phyloP scores from a whole-genome alignment of 2,329 filamentous ascomycete species.

The Kalmusia sp. region DNA sequence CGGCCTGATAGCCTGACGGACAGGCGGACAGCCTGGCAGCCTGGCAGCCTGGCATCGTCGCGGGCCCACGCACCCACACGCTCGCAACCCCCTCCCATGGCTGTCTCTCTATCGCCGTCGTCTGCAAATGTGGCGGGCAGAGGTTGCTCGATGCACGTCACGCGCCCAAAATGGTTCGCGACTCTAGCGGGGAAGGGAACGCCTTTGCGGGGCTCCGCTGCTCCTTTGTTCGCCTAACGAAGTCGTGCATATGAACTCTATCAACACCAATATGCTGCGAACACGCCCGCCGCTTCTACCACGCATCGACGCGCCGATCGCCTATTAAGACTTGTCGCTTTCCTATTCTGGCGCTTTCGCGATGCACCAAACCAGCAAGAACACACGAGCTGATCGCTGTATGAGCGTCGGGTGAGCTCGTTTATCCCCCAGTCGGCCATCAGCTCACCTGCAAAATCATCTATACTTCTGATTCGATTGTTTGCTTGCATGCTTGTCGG shows the following conservation, averaged over 20 bases:
- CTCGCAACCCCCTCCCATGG: too few relatives aligned
- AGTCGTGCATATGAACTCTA: slow-evolving; percentile 15
- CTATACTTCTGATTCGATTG: too few relatives aligned
- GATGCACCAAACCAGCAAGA: slow-evolving; percentile 4
- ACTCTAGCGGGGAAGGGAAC: background rate
- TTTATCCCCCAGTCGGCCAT: too few relatives aligned
- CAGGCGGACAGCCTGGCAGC: background rate
- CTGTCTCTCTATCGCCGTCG: too few relatives aligned
- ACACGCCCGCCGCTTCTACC: slow-evolving; percentile 10
- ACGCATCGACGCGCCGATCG: slow-evolving; percentile 21
- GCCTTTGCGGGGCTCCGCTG: slow-evolving; percentile 19
- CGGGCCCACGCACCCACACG: too few relatives aligned
- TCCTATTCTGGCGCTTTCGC: slow-evolving; percentile 6
- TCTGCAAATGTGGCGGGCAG: background rate
- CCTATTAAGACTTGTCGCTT: background rate
- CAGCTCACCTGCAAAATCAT: too few relatives aligned
- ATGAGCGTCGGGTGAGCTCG: too few relatives aligned
- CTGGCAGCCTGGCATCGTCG: background rate
- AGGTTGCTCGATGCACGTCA: background rate
- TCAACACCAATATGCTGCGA: slow-evolving; percentile 19
- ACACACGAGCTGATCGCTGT: background rate
- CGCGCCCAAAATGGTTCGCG: background rate
- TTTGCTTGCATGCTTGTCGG: too few relatives aligned
- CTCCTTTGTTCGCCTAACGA: background rate
- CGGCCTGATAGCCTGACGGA: background rate